Conservation (phyloP, 176 grass and related monocot genomes). For the Hordeum vulgare region DNA sequence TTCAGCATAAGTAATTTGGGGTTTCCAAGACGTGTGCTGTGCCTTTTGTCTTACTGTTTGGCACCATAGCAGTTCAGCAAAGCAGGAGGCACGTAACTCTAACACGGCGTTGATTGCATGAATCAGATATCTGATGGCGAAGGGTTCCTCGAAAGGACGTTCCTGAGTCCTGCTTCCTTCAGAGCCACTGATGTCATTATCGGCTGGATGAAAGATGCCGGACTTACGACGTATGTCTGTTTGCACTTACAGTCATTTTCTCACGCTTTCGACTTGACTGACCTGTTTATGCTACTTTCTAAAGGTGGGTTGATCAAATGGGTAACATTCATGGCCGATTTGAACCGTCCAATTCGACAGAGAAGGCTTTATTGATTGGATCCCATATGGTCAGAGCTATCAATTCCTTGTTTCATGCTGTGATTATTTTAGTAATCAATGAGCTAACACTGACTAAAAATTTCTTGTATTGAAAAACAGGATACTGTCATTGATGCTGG, state of each 20-base stretch:
- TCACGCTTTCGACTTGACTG: background rate
- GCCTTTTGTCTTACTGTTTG: background rate
- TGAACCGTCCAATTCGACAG: conserved; percentile 37
- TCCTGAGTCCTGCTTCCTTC: conserved; percentile 75
- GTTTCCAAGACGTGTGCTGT: background rate
- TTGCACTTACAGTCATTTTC: background rate
- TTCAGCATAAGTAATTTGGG: background rate
- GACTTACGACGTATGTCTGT: conserved; percentile 58
- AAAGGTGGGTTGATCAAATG: conserved; percentile 95
- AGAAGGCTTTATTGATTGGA: conserved; percentile 64
- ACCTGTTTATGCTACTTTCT: background rate
- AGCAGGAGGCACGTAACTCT: background rate
- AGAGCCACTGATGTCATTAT: conserved; percentile 63
- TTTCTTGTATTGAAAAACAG: conserved; percentile 32
- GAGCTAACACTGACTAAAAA: background rate
- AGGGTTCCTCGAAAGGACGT: conserved; percentile 93
- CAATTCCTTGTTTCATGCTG: background rate
- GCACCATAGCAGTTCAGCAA: background rate
- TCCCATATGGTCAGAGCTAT: conserved; percentile 59
- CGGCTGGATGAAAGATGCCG: conserved; percentile 94
- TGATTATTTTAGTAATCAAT: background rate
- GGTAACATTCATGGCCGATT: conserved; percentile 81
- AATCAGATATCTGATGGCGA: conserved; percentile 78
- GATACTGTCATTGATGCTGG: conserved; percentile 95
- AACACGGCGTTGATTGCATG: conserved; percentile 19